These are phyloP conservation scores for Vanrija humicola DNA, from an alignment of 1,284 basidiomycete species.

Conservation along the genomic window DNA sequence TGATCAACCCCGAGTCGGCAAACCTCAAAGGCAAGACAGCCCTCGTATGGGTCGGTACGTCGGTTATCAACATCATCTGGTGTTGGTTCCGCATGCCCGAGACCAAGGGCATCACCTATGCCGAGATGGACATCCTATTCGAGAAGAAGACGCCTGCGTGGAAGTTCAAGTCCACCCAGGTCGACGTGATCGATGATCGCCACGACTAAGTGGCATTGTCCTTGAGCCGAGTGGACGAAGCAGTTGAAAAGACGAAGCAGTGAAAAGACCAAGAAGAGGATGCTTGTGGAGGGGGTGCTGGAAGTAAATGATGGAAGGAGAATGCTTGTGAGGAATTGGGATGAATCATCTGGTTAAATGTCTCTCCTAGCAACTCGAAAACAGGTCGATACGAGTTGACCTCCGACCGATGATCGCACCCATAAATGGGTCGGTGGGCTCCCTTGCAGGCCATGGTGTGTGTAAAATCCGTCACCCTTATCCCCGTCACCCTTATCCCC, in stretches of 20 bases:
- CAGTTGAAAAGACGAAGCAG: neutral
- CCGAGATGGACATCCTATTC: constrained; percentile 43
- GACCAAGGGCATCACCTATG: constrained; percentile 41
- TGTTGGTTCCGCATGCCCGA: constrained; percentile 38
- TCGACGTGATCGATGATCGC: constrained; percentile 28
- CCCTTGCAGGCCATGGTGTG: too few relatives aligned
- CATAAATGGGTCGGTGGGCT: too few relatives aligned
- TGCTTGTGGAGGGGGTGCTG: too few relatives aligned
- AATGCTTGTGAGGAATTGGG: neutral
- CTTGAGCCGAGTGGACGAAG: neutral
- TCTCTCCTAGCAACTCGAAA: too few relatives aligned
- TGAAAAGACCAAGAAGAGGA: neutral
- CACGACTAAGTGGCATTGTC: neutral
- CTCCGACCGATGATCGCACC: too few relatives aligned
- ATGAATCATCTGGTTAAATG: too few relatives aligned
- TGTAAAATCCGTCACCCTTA: too few relatives aligned
- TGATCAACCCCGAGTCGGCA: neutral
- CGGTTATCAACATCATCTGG: neutral
- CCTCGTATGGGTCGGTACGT: constrained; percentile 40
- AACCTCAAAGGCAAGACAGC: constrained; percentile 4
- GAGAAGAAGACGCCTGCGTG: constrained; percentile 40
- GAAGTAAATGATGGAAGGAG: neutral
- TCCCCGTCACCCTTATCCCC: too few relatives aligned
- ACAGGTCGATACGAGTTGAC: too few relatives aligned
- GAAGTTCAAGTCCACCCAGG: constrained; percentile 37